Conservation (phyloP, 2,329 filamentous ascomycete species). For the Thermoascus crustaceus region DNA sequence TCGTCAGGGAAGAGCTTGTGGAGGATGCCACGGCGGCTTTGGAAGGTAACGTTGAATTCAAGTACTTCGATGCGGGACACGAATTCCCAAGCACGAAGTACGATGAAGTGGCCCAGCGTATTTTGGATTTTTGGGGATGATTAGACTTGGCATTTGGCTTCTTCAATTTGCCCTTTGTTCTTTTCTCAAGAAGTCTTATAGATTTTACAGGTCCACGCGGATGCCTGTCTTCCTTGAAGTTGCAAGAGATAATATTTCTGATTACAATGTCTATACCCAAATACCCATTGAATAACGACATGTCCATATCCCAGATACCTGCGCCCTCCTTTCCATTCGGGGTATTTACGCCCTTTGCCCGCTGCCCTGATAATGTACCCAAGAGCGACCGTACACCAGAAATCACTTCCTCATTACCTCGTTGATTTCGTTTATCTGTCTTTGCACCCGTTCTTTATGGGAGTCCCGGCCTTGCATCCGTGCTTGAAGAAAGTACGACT, state of each 20-base stretch:
- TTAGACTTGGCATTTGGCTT: constrained; percentile 7
- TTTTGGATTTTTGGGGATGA: constrained; percentile 36
- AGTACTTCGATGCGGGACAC: constrained; percentile 56
- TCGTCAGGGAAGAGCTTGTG: constrained; percentile 56
- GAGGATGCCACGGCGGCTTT: constrained; percentile 53
- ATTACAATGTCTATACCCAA: too few species aligned
- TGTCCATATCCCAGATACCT: too few species aligned
- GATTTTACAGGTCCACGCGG: too few species aligned
- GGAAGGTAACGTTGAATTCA: constrained; percentile 51
- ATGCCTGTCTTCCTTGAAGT: too few species aligned
- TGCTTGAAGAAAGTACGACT: constrained; percentile 25
- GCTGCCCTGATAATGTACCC: too few species aligned
- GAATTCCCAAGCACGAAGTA: constrained; percentile 59
- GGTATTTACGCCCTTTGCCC: too few species aligned
- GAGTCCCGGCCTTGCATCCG: constrained; percentile 23
- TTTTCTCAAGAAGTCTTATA: too few species aligned
- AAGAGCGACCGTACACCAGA: too few species aligned
- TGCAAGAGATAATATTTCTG: too few species aligned
- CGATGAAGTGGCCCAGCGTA: constrained; percentile 49
- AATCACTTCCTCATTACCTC: too few species aligned
- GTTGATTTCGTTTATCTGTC: constrained; percentile 22
- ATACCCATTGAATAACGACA: too few species aligned
- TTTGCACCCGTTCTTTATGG: constrained; percentile 22
- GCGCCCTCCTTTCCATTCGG: too few species aligned
- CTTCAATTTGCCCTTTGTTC: background rate